These are phyloP conservation scores for Sanghuangporus weigelae DNA, from an alignment of 1,284 basidiomycete species.

Conservation along the genomic window DNA sequence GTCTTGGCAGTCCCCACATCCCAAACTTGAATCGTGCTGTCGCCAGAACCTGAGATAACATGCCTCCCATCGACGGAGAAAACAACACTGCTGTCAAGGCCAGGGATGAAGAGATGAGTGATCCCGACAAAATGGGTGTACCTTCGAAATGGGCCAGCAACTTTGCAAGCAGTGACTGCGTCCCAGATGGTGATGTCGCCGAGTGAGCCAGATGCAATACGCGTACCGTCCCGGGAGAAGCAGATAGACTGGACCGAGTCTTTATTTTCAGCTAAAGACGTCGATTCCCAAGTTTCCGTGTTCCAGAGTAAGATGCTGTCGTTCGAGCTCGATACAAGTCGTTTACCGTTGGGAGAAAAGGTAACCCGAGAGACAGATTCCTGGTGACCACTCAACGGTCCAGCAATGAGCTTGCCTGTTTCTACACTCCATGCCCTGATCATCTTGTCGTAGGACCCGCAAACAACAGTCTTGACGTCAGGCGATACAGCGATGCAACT, in stretches of 20 bases:
- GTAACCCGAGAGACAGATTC: neutral
- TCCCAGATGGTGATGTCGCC: slow-evolving; percentile 1
- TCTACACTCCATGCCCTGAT: neutral
- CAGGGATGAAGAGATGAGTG: too few species aligned
- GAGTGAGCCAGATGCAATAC: slow-evolving; percentile 2
- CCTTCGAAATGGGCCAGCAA: neutral
- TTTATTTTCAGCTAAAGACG: neutral
- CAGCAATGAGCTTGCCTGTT: neutral
- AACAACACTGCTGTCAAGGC: neutral
- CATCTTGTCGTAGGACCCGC: neutral
- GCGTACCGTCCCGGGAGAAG: neutral
- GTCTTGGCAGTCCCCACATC: slow-evolving; percentile 21
- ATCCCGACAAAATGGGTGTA: too few species aligned
- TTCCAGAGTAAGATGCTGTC: neutral
- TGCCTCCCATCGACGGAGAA: slow-evolving; percentile 14
- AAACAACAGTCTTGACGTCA: neutral
- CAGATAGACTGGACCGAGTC: slow-evolving; percentile 1
- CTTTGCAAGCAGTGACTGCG: neutral
- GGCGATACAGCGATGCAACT: neutral
- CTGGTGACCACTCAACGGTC: neutral
- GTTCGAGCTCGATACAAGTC: neutral
- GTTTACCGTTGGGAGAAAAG: slow-evolving; percentile 1
- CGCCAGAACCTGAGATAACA: slow-evolving; percentile 83
- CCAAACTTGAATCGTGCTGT: slow-evolving; percentile 98
- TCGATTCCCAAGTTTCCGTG: neutral